These are phyloP conservation scores for Hyaloperonospora brassicae DNA, from an alignment of 352 stramenopile species.

Conservation along the genomic window DNA sequence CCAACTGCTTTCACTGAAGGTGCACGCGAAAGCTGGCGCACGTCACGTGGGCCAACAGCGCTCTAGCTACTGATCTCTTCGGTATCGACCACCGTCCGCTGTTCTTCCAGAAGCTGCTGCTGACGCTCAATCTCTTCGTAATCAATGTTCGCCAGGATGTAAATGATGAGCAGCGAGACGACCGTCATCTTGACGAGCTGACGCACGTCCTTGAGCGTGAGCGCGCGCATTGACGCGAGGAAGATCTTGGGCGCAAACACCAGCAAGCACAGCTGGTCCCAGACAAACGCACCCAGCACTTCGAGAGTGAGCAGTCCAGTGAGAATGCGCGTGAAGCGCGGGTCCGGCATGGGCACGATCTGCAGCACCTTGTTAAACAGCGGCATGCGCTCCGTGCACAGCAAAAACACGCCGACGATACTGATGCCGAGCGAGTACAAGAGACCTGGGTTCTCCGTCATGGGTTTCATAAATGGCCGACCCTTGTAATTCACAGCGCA, in stretches of 20 bases:
- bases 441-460: slow-evolving; percentile 95
- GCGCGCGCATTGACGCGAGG: slow-evolving; percentile 58
- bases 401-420: slow-evolving; percentile 85
- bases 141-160: slow-evolving; percentile 83
- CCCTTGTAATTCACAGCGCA: slow-evolving; percentile 99
- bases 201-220: slow-evolving; percentile 71
- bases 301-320: slow-evolving; percentile 77
- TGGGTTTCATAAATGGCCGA: slow-evolving; percentile 96
- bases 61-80: slow-evolving; percentile 39
- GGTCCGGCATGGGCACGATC: slow-evolving; percentile 88
- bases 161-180: slow-evolving; percentile 79
- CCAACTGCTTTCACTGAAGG: slow-evolving; percentile 8
- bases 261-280: slow-evolving; percentile 78
- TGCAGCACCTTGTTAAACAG: slow-evolving; percentile 89
- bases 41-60: slow-evolving; percentile 6
- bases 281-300: slow-evolving; percentile 79
- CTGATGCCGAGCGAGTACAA: slow-evolving; percentile 86
- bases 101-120: slow-evolving; percentile 68
- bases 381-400: slow-evolving; percentile 88
- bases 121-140: slow-evolving; percentile 87
- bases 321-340: slow-evolving; percentile 71
- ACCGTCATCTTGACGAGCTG: slow-evolving; percentile 83
- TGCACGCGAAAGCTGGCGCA: slow-evolving; percentile 1
- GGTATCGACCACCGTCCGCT: slow-evolving; percentile 20
- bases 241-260: slow-evolving; percentile 86